These are phyloP conservation scores for Pugionium cornutum DNA, from an alignment of 345 rosid genomes.

Conservation along the genomic window DNA sequence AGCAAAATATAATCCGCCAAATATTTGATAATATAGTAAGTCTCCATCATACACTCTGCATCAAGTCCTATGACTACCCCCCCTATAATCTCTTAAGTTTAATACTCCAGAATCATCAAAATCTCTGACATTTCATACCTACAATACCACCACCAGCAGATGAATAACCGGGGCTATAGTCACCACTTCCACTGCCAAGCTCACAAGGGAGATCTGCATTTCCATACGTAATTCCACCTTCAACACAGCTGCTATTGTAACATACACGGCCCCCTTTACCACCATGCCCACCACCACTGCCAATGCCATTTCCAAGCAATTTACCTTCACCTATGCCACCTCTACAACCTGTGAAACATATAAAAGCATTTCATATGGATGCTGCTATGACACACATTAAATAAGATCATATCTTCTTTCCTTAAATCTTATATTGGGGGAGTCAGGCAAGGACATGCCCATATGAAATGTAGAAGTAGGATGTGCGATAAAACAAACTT, in stretches of 20 bases:
- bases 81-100: constrained; percentile 24
- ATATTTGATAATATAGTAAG: constrained; percentile 14
- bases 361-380: constrained; percentile 25
- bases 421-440: constrained; percentile 24
- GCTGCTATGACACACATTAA: constrained; percentile 18
- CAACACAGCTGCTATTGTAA: constrained; percentile 57
- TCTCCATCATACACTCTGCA: constrained; percentile 21
- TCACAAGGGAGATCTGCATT: constrained; percentile 86
- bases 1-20: constrained; percentile 6
- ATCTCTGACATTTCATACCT: constrained; percentile 50
- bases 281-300: constrained; percentile 99
- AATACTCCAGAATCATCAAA: constrained; percentile 12
- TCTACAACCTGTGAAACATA: constrained; percentile 71
- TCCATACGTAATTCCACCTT: constrained; percentile 90
- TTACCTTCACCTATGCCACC: constrained; percentile 91
- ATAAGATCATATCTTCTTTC: constrained; percentile 27
- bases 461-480: constrained; percentile 32
- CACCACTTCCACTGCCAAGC: constrained; percentile 99
- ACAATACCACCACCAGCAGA: constrained; percentile 94
- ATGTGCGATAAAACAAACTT: constrained; percentile 32
- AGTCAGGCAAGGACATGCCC: constrained; percentile 30
- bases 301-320: constrained; percentile 62
- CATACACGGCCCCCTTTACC: constrained; percentile 89
- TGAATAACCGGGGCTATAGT: constrained; percentile 54
- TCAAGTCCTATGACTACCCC: constrained; percentile 12